A percentile compares a stretch with the other conserved stretches of the same genome.
Conservation (phyloP, 257 asterid species). For the Craterostigma plantagineum region DNA sequence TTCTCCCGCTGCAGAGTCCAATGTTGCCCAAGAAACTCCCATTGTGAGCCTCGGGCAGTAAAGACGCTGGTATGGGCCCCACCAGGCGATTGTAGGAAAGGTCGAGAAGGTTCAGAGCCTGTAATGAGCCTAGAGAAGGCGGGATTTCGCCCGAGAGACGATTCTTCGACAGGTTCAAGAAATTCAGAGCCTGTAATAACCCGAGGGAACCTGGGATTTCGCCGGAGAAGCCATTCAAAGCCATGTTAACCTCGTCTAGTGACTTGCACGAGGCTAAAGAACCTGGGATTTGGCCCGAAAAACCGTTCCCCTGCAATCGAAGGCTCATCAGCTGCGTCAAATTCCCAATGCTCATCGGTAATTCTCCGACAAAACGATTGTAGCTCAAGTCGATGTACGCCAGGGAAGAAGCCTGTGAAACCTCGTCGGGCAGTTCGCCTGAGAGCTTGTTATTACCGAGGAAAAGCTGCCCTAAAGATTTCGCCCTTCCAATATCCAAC, state of each 20-base stretch:
- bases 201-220: constrained; percentile 42
- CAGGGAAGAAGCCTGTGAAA: constrained; percentile 28
- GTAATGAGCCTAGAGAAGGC: constrained; percentile 32
- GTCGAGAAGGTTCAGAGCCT: constrained; percentile 50
- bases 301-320: constrained; percentile 33
- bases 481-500: constrained; percentile 41
- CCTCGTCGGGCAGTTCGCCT: constrained; percentile 28
- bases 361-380: constrained; percentile 45
- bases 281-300: constrained; percentile 51
- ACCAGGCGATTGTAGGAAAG: constrained; percentile 43
- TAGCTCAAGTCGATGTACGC: constrained; percentile 31
- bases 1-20: constrained; percentile 49
- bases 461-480: constrained; percentile 16
- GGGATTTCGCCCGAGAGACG: constrained; percentile 67
- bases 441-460: constrained; percentile 4
- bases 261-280: constrained; percentile 51
- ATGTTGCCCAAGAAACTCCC: constrained; percentile 57
- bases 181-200: constrained; percentile 39
- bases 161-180: constrained; percentile 53
- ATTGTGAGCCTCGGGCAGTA: constrained; percentile 33
- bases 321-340: constrained; percentile 34
- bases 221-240: constrained; percentile 40
- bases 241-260: constrained; percentile 42
- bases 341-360: constrained; percentile 38
- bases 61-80: constrained; percentile 51